phyloP scores from a whole-genome alignment of 1,284 basidiomycete genomes.

The Ustilago lituana region DNA sequence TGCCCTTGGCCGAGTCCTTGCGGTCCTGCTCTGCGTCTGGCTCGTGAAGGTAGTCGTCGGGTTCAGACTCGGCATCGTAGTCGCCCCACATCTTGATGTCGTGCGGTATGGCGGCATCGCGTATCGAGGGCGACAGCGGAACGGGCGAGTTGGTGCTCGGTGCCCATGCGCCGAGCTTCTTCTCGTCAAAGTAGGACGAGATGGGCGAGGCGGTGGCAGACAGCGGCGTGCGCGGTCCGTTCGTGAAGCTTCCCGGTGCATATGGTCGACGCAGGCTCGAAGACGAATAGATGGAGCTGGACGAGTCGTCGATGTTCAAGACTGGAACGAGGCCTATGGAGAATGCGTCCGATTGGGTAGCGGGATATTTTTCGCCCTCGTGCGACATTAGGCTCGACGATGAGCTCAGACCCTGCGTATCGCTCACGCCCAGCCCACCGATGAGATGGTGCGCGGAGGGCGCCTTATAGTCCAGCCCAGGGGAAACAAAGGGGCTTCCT shows the following conservation, averaged over 20 bases:
- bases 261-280: constrained; percentile 26
- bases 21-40: constrained; percentile 44
- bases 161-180: constrained; percentile 11
- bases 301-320: constrained; percentile 24
- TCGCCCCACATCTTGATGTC: constrained; percentile 41
- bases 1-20: background rate
- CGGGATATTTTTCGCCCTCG: constrained; percentile 26
- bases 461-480: constrained; percentile 9
- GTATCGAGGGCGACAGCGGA: constrained; percentile 10
- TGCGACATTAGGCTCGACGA: constrained; percentile 20
- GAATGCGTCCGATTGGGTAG: constrained; percentile 20
- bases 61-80: constrained; percentile 27
- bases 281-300: constrained; percentile 19
- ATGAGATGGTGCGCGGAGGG: constrained; percentile 21
- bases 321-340: constrained; percentile 32
- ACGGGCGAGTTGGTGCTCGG: background rate
- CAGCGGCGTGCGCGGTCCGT: constrained; percentile 21
- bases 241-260: constrained; percentile 35
- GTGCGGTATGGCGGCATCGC: background rate
- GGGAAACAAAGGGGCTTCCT: constrained; percentile 8
- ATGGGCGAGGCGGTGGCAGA: constrained; percentile 23
- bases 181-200: constrained; percentile 28
- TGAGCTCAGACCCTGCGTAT: constrained; percentile 20
- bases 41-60: constrained; percentile 37
- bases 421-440: constrained; percentile 15